Base-by-base conservation (phyloP, 805 yeast genomes). In the Candida broadrunensis region DNA sequence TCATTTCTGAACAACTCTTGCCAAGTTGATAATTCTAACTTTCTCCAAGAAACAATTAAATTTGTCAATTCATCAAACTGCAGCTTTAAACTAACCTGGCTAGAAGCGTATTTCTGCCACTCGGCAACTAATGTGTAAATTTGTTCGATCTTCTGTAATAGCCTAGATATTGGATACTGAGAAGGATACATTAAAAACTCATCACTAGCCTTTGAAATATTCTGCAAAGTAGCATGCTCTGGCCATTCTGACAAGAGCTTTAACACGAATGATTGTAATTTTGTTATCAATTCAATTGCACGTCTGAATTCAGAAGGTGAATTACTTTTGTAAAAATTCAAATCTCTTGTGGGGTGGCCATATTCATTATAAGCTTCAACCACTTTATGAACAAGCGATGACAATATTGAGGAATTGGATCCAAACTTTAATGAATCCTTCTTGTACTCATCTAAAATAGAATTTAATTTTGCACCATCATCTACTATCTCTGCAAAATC, bases 41-140 rank as follows among this genome's bases (percentile, higher is more conserved):
- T 79, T 69, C 99, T 80, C 99, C 99, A 93, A 0, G 85, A 73
- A 3, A 93, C 90, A 48, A 93, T 85, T 45, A 90, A 64, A 0
- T 63, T 54, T 0, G 95, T 81, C 23, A 88, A 61, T 12, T 73
- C 70, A 31, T 78, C 82, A 45, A 82, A 74, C 37, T 78, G 75
- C 1, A 51, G 53, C 30, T 67, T 67, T 38, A 93, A 64, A 1
- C 95, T 77, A 1, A 85, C 90, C 38, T 85, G 83, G 9, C 80
- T 72, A 21, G 89, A 80, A 1, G 97, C 96, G 61, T 86, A 89
- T 48, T 87, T 85, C 58, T 93, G 93, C 97, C 99, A 93, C 58
- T 93, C 98, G 19, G 83, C 74, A 45, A 90, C 73, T 54, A 78
- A 82, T 0, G 88, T 85, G 54, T 86, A 87, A 21, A 91, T 77